phyloP scores from a whole-genome alignment of 805 yeast genomes.

The Kodamaea restingae region DNA sequence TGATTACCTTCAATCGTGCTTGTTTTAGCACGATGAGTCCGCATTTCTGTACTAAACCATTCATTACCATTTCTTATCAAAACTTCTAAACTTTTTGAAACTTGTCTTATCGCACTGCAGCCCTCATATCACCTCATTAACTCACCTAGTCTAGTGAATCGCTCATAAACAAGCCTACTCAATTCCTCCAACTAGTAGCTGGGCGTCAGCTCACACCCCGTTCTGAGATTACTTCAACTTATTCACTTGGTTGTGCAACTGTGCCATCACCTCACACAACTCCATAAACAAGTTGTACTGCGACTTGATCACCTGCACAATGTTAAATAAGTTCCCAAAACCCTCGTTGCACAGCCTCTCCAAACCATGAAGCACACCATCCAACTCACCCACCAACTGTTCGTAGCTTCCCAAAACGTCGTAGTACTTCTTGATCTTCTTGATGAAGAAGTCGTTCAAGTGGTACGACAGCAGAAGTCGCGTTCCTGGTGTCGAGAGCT shows the following conservation, averaged over 20 bases:
- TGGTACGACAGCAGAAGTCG: slow-evolving; percentile 53
- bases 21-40: too few relatives aligned
- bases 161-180: too few relatives aligned
- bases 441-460: slow-evolving; percentile 51
- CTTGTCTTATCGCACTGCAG: too few relatives aligned
- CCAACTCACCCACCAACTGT: slow-evolving; percentile 58
- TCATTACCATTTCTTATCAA: too few relatives aligned
- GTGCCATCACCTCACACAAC: slow-evolving; percentile 69
- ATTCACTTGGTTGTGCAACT: slow-evolving; percentile 47
- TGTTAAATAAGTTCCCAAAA: slow-evolving; percentile 38
- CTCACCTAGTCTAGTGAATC: too few relatives aligned
- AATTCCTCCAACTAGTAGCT: too few relatives aligned
- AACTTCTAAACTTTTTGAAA: too few relatives aligned
- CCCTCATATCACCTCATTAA: too few relatives aligned
- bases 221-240: slow-evolving; percentile 10
- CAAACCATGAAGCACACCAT: slow-evolving; percentile 44
- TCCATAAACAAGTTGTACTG: slow-evolving; percentile 73
- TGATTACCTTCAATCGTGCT: too few relatives aligned
- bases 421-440: slow-evolving; percentile 48
- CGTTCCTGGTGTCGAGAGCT: slow-evolving; percentile 51
- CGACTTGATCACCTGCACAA: slow-evolving; percentile 59
- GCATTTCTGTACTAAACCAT: too few relatives aligned
- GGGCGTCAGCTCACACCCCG: too few relatives aligned
- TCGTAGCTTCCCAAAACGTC: slow-evolving; percentile 53
- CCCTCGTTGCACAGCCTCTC: slow-evolving; percentile 38